These are phyloP conservation scores for Rusavskia elegans DNA, from an alignment of 495 filamentous ascomycete species.

Conservation along the genomic window DNA sequence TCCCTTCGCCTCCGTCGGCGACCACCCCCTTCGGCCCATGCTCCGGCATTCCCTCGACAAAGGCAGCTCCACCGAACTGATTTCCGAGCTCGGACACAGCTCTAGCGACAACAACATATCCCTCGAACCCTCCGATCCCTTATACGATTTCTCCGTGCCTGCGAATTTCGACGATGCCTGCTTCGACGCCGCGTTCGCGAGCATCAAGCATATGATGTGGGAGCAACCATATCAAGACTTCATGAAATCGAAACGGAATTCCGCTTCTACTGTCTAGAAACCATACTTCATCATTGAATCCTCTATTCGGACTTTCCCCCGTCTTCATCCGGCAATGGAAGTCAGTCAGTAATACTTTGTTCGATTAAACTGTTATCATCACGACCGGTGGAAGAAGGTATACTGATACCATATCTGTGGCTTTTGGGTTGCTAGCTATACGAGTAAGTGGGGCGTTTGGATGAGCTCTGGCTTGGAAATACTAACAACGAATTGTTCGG, in stretches of 20 bases:
- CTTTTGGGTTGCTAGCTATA: too few relatives aligned
- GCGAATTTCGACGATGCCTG: constrained; percentile 30
- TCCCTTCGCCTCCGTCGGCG: neutral
- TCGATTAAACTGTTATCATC: too few relatives aligned
- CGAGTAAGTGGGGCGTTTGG: too few relatives aligned
- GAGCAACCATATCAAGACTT: constrained; percentile 47
- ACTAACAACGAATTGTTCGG: too few relatives aligned
- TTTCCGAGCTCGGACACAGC: neutral
- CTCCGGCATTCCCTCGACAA: neutral
- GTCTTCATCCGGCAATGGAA: too few relatives aligned
- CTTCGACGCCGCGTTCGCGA: constrained; percentile 43
- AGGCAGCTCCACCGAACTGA: constrained; percentile 10
- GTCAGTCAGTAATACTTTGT: too few relatives aligned
- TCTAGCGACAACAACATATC: too few relatives aligned
- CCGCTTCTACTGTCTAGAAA: neutral
- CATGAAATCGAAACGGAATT: constrained; percentile 5
- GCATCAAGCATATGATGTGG: constrained; percentile 52
- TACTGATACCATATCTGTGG: too few relatives aligned
- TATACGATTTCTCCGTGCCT: constrained; percentile 4
- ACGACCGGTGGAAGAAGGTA: too few relatives aligned
- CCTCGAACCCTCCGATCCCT: constrained; percentile 1
- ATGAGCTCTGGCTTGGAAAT: too few relatives aligned
- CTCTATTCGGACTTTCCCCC: too few relatives aligned
- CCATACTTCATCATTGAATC: too few relatives aligned
- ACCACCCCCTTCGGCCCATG: neutral